phyloP scores from a whole-genome alignment of 1,284 basidiomycete species.

The Cerrena zonata region DNA sequence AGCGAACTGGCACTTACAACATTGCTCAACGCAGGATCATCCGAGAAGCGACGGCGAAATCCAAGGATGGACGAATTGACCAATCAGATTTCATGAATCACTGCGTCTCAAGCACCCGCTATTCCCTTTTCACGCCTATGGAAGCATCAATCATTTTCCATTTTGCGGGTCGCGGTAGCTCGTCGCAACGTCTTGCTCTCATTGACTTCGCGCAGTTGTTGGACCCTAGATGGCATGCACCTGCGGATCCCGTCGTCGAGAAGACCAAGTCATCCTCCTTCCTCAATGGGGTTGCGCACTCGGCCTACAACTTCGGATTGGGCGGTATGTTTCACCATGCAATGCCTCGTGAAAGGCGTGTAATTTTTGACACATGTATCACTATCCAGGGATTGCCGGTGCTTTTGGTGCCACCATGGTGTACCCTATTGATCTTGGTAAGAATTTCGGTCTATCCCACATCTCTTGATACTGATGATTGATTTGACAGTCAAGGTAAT shows the following conservation, averaged over 20 bases:
- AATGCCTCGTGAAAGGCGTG: conserved; percentile 1
- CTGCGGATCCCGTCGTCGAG: conserved; percentile 45
- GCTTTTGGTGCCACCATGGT: conserved; percentile 89
- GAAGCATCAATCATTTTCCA: conserved; percentile 94
- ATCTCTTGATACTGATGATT: not conserved
- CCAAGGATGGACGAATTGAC: conserved; percentile 87
- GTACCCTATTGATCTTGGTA: conserved; percentile 89
- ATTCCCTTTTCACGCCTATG: conserved; percentile 91
- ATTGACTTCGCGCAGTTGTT: conserved; percentile 86
- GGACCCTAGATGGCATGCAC: conserved; percentile 78
- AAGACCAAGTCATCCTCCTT: conserved; percentile 36
- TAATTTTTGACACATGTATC: conserved; percentile 5
- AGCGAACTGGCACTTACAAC: not conserved
- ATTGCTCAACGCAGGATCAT: conserved; percentile 49
- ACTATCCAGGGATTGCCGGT: conserved; percentile 69
- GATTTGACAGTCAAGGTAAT: conserved; percentile 57
- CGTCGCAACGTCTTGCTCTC: conserved; percentile 65
- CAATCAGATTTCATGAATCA: conserved; percentile 78
- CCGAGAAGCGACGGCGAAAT: conserved; percentile 81
- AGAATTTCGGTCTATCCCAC: conserved; percentile 24
- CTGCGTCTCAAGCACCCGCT: conserved; percentile 72
- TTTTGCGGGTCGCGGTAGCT: conserved; percentile 79
- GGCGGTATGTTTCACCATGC: conserved; percentile 66
- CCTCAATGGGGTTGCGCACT: conserved; percentile 50
- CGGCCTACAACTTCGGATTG: conserved; percentile 81